These are phyloP conservation scores for Gossypium longicalyx DNA, from an alignment of 345 rosid genomes.

Conservation along the genomic window DNA sequence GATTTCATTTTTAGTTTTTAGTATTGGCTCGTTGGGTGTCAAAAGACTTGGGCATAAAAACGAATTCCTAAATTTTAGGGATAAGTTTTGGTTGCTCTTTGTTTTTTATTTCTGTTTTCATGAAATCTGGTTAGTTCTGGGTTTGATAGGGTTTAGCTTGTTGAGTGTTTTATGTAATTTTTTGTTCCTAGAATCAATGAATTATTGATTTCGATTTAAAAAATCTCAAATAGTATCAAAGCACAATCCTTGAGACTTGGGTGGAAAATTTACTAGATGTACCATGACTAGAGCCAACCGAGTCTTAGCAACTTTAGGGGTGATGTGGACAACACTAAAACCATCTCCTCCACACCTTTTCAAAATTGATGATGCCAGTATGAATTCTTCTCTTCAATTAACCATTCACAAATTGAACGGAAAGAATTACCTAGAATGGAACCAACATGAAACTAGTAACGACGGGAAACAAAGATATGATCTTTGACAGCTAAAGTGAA, in stretches of 20 bases:
- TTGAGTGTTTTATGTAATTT: no score
- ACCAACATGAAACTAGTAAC: neutral
- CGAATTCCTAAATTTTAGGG: neutral
- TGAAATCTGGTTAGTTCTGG: neutral
- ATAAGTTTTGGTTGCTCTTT: neutral
- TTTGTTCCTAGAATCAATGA: no score
- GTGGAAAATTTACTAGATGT: neutral
- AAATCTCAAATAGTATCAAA: neutral
- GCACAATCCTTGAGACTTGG: neutral
- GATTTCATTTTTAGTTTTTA: neutral
- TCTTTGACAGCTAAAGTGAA: neutral
- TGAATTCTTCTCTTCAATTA: neutral
- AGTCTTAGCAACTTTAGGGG: neutral
- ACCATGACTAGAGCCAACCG: neutral
- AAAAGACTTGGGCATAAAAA: neutral
- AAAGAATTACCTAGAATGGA: neutral
- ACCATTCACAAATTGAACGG: neutral
- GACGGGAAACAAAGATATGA: neutral
- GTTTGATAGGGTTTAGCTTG: no score
- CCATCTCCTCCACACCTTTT: neutral
- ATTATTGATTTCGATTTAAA: neutral
- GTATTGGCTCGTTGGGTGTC: neutral
- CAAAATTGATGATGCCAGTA: neutral
- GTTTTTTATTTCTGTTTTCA: neutral
- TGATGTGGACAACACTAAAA: neutral